Evolutionary conservation across 2,329 filamentous ascomycete genomes (phyloP).

Genomic region (Diaporthe australafricana): DNA sequence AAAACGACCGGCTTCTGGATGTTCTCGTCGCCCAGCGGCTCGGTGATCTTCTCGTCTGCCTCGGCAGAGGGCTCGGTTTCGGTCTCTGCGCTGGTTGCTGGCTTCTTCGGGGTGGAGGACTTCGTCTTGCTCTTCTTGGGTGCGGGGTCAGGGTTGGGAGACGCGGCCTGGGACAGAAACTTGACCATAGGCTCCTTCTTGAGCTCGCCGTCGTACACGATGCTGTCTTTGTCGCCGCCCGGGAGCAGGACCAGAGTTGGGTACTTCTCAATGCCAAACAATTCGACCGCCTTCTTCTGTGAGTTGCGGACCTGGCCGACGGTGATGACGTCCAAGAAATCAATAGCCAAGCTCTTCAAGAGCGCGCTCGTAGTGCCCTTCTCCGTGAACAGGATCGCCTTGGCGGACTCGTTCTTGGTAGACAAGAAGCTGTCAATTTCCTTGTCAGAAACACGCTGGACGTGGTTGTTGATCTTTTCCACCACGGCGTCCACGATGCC

Average conservation of each 20-base stretch:
- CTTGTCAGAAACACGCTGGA: slow-evolving; percentile 83
- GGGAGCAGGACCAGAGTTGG: slow-evolving; percentile 86
- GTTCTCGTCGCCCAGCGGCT: slow-evolving; percentile 56
- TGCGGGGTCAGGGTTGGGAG: slow-evolving; percentile 83
- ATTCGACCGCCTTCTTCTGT: slow-evolving; percentile 76
- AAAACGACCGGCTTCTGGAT: slow-evolving; percentile 62
- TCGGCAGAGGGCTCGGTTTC: slow-evolving; percentile 53
- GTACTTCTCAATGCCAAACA: slow-evolving; percentile 81
- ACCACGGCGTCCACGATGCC: slow-evolving; percentile 88
- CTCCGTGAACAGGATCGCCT: slow-evolving; percentile 92
- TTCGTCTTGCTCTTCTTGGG: slow-evolving; percentile 59
- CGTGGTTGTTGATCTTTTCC: slow-evolving; percentile 91
- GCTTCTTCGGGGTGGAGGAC: slow-evolving; percentile 53
- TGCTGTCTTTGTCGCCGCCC: slow-evolving; percentile 72
- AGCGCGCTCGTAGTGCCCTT: slow-evolving; percentile 90
- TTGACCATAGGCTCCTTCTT: slow-evolving; percentile 85
- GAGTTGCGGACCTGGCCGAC: slow-evolving; percentile 88
- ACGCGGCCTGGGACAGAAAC: slow-evolving; percentile 83
- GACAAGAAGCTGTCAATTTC: slow-evolving; percentile 80
- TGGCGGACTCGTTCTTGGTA: slow-evolving; percentile 75
- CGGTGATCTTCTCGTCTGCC: slow-evolving; percentile 52
- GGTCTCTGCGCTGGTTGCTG: slow-evolving; percentile 47
- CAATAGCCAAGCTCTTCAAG: slow-evolving; percentile 86
- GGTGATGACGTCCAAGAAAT: slow-evolving; percentile 83
- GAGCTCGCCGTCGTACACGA: slow-evolving; percentile 84